Conservation (phyloP, 192 early-diverging fungal genomes). For the Coemansia pectinata region DNA sequence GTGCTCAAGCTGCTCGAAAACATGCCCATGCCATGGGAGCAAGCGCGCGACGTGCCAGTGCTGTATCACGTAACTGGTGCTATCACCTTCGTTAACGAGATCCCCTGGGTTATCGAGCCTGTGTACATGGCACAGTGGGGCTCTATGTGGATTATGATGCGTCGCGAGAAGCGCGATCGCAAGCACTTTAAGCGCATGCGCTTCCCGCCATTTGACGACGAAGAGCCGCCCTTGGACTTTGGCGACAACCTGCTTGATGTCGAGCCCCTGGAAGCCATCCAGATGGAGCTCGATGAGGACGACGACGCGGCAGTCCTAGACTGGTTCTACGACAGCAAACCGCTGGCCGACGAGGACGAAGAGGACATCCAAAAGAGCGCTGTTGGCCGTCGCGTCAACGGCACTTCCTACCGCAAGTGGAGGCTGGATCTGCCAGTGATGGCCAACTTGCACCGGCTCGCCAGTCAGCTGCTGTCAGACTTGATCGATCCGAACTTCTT, state of each 20-base stretch:
- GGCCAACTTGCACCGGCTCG: slow-evolving; percentile 91
- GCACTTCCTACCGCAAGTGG: slow-evolving; percentile 89
- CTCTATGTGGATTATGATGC: slow-evolving; percentile 99
- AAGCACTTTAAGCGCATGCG: slow-evolving; percentile 99
- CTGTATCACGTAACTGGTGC: slow-evolving; percentile 99
- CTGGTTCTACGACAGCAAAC: slow-evolving; percentile 98
- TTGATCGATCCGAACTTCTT: slow-evolving; percentile 96
- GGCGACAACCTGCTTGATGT: slow-evolving; percentile 98
- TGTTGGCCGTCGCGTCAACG: slow-evolving; percentile 66
- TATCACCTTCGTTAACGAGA: slow-evolving; percentile 97
- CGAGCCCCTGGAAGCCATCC: slow-evolving; percentile 96
- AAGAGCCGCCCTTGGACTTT: slow-evolving; percentile 98
- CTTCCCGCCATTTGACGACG: slow-evolving; percentile 98
- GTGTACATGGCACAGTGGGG: slow-evolving; percentile 99
- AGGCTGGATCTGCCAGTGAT: slow-evolving; percentile 89
- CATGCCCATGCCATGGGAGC: slow-evolving; percentile 99
- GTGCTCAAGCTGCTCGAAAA: slow-evolving; percentile 97
- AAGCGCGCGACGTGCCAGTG: slow-evolving; percentile 92
- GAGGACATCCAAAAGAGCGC: slow-evolving; percentile 43
- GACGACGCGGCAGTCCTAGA: slow-evolving; percentile 90
- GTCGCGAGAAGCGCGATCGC: slow-evolving; percentile 96
- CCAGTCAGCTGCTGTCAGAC: slow-evolving; percentile 92
- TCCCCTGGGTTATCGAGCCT: slow-evolving; percentile 96
- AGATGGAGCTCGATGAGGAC: slow-evolving; percentile 97
- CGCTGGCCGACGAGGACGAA: slow-evolving; percentile 62